phyloP scores from a whole-genome alignment of 352 stramenopile genomes.

The Phytophthora cryptogea region DNA sequence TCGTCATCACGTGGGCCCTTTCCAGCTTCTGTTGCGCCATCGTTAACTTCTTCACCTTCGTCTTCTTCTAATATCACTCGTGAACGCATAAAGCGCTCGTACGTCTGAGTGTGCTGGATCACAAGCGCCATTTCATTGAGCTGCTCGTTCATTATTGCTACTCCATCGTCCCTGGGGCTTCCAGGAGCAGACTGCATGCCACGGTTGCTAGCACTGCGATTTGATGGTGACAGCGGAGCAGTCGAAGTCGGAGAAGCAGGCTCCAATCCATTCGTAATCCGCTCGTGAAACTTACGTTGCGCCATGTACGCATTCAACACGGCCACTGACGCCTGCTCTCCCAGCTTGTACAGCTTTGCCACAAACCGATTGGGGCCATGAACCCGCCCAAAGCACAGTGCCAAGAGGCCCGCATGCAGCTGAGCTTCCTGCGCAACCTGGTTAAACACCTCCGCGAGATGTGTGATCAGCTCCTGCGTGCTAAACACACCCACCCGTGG shows the following conservation, averaged over 20 bases:
- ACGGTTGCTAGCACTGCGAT: slow-evolving; percentile 18
- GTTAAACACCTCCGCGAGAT: slow-evolving; percentile 80
- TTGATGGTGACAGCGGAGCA: slow-evolving; percentile 23
- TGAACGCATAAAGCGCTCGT: slow-evolving; percentile 87
- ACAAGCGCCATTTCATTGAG: slow-evolving; percentile 87
- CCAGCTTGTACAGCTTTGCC: slow-evolving; percentile 55
- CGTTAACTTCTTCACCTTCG: slow-evolving; percentile 1
- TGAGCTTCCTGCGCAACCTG: slow-evolving; percentile 67
- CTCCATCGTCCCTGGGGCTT: slow-evolving; percentile 52
- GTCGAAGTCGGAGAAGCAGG: slow-evolving; percentile 9
- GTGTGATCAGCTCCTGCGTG: slow-evolving; percentile 75
- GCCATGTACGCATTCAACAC: slow-evolving; percentile 75
- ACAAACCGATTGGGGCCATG: slow-evolving; percentile 58
- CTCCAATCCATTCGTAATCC: slow-evolving; percentile 46
- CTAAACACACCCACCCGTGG: slow-evolving; percentile 54
- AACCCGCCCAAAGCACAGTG: slow-evolving; percentile 58
- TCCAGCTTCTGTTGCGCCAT: slow-evolving; percentile 11
- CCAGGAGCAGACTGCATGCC: slow-evolving; percentile 12
- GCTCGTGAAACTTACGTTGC: slow-evolving; percentile 72
- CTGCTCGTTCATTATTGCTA: slow-evolving; percentile 80
- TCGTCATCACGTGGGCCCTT: slow-evolving; percentile 6
- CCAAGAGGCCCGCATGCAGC: slow-evolving; percentile 59
- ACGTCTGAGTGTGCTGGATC: slow-evolving; percentile 90
- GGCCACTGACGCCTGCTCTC: slow-evolving; percentile 58
- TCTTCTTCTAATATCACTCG: slow-evolving; percentile 38